Conservation (phyloP, 2,329 filamentous ascomycete genomes). For the Fusarium palustre region DNA sequence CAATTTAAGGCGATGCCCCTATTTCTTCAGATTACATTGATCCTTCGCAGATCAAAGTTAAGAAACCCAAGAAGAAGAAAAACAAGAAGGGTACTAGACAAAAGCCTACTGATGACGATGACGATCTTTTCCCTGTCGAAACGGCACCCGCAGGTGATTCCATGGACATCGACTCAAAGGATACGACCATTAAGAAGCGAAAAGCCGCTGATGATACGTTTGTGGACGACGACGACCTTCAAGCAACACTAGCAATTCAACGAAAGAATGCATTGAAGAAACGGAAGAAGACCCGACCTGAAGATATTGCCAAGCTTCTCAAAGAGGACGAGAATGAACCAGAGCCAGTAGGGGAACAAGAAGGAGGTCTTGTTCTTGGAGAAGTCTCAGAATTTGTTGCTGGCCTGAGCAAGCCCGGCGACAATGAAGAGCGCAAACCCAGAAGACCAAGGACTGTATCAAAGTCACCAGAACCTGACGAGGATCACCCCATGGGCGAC, state of each 20-base stretch:
- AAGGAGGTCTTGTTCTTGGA: slow-evolving; percentile 84
- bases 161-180: slow-evolving; percentile 83
- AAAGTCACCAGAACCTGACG: slow-evolving; percentile 52
- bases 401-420: slow-evolving; percentile 77
- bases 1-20: slow-evolving; percentile 47
- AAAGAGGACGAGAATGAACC: slow-evolving; percentile 70
- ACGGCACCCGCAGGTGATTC: slow-evolving; percentile 53
- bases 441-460: slow-evolving; percentile 54
- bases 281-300: slow-evolving; percentile 85
- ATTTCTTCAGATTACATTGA: slow-evolving; percentile 87
- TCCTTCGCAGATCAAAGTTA: slow-evolving; percentile 86
- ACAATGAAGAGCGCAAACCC: slow-evolving; percentile 66
- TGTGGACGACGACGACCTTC: slow-evolving; percentile 92
- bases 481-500: slow-evolving; percentile 62
- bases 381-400: slow-evolving; percentile 96
- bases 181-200: slow-evolving; percentile 65
- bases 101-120: slow-evolving; percentile 73
- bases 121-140: slow-evolving; percentile 66
- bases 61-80: slow-evolving; percentile 96
- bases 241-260: slow-evolving; percentile 86
- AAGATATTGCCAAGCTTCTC: slow-evolving; percentile 87
- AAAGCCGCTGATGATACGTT: slow-evolving; percentile 75
- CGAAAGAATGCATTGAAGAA: slow-evolving; percentile 88
- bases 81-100: slow-evolving; percentile 81
- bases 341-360: slow-evolving; percentile 55